These are phyloP conservation scores for Vaccinium myrtillus DNA, from an alignment of 148 eudicot species.

Conservation along the genomic window DNA sequence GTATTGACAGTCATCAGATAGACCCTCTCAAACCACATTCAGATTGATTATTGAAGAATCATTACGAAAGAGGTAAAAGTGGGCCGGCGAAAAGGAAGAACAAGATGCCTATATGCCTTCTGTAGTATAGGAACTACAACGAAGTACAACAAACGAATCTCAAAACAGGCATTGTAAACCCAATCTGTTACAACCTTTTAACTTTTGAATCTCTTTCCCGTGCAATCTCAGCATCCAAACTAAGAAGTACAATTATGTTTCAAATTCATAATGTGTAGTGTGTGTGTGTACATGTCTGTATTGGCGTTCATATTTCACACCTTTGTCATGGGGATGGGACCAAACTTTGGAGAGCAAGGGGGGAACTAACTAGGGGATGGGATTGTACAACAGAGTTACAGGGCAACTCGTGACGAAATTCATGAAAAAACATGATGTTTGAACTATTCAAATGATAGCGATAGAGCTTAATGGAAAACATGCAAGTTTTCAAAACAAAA, in stretches of 20 bases:
- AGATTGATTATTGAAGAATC: not conserved
- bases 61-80: not conserved
- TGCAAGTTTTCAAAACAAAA: not conserved
- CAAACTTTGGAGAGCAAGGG: not conserved
- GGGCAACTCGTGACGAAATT: not conserved
- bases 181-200: not conserved
- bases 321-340: not conserved
- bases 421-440: not conserved
- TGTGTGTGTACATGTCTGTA: not conserved
- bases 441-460: not conserved
- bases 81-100: not conserved
- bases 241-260: not conserved
- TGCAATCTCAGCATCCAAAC: conserved; percentile 2
- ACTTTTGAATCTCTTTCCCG: not conserved
- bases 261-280: no score
- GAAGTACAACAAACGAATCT: not conserved
- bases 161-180: not conserved
- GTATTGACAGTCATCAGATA: not conserved
- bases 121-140: not conserved
- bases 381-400: not conserved
- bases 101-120: not conserved
- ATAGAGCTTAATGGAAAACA: not conserved
- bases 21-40: not conserved
- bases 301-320: not conserved
- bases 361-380: not conserved